phyloP scores from a whole-genome alignment of 345 rosid species.

The Turritis glabra region DNA sequence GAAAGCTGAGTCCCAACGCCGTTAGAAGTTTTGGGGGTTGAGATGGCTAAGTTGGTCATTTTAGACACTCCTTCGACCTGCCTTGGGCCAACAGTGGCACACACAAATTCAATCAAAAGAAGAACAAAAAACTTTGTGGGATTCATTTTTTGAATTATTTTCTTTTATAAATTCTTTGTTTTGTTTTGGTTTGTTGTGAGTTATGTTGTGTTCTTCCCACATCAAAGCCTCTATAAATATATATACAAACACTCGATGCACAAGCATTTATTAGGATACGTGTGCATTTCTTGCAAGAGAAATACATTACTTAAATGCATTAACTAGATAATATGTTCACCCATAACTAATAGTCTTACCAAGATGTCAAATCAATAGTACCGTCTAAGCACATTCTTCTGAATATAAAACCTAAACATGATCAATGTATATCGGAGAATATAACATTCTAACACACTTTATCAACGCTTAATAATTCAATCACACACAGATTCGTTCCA shows the following conservation, averaged over 20 bases:
- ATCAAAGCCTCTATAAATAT: not conserved
- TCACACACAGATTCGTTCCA: too few relatives aligned
- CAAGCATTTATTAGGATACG: not conserved
- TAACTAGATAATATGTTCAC: not conserved
- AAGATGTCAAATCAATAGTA: not conserved
- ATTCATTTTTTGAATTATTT: not conserved
- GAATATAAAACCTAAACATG: not conserved
- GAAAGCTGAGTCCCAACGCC: not conserved
- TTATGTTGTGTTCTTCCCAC: not conserved
- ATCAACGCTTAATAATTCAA: too few relatives aligned
- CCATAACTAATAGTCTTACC: not conserved
- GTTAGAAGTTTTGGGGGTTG: not conserved
- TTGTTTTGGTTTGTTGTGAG: not conserved
- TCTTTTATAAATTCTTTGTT: not conserved
- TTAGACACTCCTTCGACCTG: not conserved
- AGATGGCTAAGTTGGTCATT: not conserved
- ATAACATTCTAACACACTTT: too few relatives aligned
- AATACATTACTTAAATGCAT: not conserved
- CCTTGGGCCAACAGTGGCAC: not conserved
- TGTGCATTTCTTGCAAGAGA: constrained; percentile 9
- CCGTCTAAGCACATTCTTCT: too few relatives aligned
- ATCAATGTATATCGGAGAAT: too few relatives aligned
- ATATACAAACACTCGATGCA: not conserved
- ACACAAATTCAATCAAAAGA: not conserved
- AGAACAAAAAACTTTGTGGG: not conserved